These are phyloP conservation scores for Xylaria scruposa DNA, from an alignment of 495 filamentous ascomycete species.

Conservation along the genomic window DNA sequence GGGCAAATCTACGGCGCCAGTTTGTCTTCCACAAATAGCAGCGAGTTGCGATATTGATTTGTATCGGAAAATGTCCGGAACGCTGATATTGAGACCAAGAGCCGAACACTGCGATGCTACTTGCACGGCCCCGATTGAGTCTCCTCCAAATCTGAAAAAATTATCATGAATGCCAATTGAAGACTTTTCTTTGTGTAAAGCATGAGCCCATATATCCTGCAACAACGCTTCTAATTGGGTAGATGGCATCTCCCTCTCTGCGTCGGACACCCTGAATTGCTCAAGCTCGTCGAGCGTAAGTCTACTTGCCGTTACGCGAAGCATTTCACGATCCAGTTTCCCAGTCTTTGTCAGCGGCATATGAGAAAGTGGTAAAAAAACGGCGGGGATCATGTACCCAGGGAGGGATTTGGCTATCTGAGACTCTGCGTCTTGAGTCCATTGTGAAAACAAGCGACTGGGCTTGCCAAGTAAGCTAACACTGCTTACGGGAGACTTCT, in stretches of 20 bases:
- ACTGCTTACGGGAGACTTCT: neutral
- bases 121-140: too few relatives aligned
- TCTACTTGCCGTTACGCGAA: constrained; percentile 24
- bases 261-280: neutral
- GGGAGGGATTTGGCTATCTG: constrained; percentile 15
- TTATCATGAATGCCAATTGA: too few relatives aligned
- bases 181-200: constrained; percentile 20
- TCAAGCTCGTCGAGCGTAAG: constrained; percentile 12
- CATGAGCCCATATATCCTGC: constrained; percentile 24
- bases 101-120: too few relatives aligned
- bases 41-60: too few relatives aligned
- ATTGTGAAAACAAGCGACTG: neutral
- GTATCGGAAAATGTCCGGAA: too few relatives aligned
- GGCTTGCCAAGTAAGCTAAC: neutral
- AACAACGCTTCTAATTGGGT: constrained; percentile 21
- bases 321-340: constrained; percentile 54
- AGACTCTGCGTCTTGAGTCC: constrained; percentile 6
- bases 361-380: constrained; percentile 56
- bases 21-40: too few relatives aligned
- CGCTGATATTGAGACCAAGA: too few relatives aligned
- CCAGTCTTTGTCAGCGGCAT: constrained; percentile 60
- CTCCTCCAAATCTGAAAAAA: too few relatives aligned
- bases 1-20: too few relatives aligned
- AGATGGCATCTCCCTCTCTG: neutral
- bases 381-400: constrained; percentile 61